Evolutionary conservation across 2,329 filamentous ascomycete genomes (phyloP), one percentile per base, ranked within the genome.

Genomic region (Aureobasidium sp.): DNA sequence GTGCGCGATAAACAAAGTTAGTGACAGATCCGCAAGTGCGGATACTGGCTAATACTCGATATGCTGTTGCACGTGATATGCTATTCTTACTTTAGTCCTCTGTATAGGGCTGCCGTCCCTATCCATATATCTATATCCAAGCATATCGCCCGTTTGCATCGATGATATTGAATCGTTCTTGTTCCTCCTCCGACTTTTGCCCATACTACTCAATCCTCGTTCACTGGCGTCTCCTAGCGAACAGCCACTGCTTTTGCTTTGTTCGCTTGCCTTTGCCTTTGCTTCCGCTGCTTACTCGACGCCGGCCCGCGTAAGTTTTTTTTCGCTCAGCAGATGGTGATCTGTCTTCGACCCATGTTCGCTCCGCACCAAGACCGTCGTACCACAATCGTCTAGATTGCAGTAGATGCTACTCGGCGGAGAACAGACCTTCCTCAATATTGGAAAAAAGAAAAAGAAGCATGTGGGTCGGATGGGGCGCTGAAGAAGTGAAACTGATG

Each of bases 301-400:
- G 51, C 60, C 60, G 60, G 42, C 36, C 60, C 60, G 60, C 49
- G 41, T 47, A 42, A 41, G 60, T 55, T 62, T 62, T 41, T 62
- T 15, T 36, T 39, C 29, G 55, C 55, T 58, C 55, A 58, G 42
- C 47, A 45, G 41, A 48, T 39, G 60, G 37, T 56, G 41, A 62
- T 56, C 60, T 41, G 37, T 62, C 56, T 34, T 45, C 51, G 52
- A 56, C 49, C 60, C 58, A 52, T 53, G 36, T 44, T 45, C 7
- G 56, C 17, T 53, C 49, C 58, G 37, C 37, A 53, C 20, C 58
- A 53, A 53, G 58, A 20, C 47, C 37, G 48, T 49, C 58, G 47
- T 61, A 52, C 57, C 45, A 49, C 57, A 61, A 49, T 52, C 51
- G 29, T 49, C 60, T 62, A 62, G 60, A 62, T 53, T 62, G 60